Conservation (phyloP, 768 basidiomycete genomes). For the Baorangia bicolor region DNA sequence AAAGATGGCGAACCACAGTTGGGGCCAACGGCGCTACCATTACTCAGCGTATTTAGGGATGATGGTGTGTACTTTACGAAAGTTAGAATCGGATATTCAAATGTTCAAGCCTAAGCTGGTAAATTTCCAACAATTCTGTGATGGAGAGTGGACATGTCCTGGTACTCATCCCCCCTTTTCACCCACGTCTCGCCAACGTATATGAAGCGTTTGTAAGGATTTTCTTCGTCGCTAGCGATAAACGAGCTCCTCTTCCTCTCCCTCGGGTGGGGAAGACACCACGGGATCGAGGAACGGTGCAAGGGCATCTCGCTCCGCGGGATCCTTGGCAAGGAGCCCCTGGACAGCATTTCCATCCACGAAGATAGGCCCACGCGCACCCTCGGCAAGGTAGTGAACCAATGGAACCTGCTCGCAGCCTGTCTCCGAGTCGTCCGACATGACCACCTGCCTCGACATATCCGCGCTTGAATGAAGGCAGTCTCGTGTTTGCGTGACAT, state of each 20-base stretch:
- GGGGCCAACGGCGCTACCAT: too few species aligned
- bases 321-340: neutral
- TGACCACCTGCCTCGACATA: neutral
- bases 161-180: neutral
- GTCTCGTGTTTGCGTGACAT: neutral
- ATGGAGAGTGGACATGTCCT: too few species aligned
- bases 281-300: conserved; percentile 3
- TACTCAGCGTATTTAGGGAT: too few species aligned
- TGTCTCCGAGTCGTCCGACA: neutral
- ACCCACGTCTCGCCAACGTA: conserved; percentile 14
- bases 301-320: neutral
- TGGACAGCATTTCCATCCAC: neutral
- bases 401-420: neutral
- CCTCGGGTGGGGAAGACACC: neutral
- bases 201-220: neutral
- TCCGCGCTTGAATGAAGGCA: neutral
- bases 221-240: neutral
- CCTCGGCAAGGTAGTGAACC: conserved; percentile 9
- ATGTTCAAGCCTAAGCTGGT: too few species aligned
- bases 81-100: too few species aligned
- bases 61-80: too few species aligned
- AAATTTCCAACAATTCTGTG: too few species aligned
- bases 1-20: too few species aligned
- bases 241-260: conserved; percentile 13
- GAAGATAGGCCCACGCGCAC: conserved; percentile 9